Percentiles rank a stretch among this genome's conserved stretches.
phyloP scores from a whole-genome alignment of 768 basidiomycete genomes.

The Lactarius tabidus region DNA sequence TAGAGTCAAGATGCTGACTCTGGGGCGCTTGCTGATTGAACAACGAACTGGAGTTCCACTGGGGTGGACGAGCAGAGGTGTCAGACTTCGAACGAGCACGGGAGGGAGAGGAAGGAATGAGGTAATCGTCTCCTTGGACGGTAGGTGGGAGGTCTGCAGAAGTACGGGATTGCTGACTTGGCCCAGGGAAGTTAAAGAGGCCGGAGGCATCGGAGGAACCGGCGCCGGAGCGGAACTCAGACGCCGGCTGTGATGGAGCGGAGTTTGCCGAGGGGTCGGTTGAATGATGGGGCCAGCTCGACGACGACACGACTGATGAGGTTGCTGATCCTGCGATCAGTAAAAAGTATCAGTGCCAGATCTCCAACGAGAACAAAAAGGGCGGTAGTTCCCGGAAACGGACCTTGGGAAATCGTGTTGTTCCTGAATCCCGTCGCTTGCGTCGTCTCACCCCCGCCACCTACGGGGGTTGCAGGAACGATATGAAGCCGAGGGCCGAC shows the following conservation, averaged over 20 bases:
- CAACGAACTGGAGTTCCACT: constrained; percentile 14
- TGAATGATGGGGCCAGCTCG: constrained; percentile 22
- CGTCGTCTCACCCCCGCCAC: constrained; percentile 49
- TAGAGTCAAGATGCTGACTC: constrained; percentile 4
- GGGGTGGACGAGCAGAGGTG: constrained; percentile 22
- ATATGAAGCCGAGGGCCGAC: constrained; percentile 67
- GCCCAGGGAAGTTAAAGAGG: constrained; percentile 24
- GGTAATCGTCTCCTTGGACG: constrained; percentile 22
- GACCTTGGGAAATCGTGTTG: constrained; percentile 52
- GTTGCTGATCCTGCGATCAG: constrained; percentile 25
- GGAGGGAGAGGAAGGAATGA: constrained; percentile 25
- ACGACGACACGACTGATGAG: constrained; percentile 25
- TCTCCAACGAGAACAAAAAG: constrained; percentile 11
- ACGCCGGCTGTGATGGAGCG: constrained; percentile 17
- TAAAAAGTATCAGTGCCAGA: constrained; percentile 7
- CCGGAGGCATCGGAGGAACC: constrained; percentile 16
- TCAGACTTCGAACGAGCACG: constrained; percentile 26
- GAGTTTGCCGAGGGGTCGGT: constrained; percentile 29
- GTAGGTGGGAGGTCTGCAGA: constrained; percentile 13
- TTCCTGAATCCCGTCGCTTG: constrained; percentile 49
- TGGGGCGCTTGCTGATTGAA: constrained; percentile 8
- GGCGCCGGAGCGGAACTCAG: constrained; percentile 19
- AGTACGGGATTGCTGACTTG: background rate
- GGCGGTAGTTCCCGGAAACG: constrained; percentile 29
- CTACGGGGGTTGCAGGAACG: constrained; percentile 79